Evolutionary conservation across 257 asterid species (phyloP), one percentile per base, ranked within the genome.

Genomic region (Echites panduratus): DNA sequence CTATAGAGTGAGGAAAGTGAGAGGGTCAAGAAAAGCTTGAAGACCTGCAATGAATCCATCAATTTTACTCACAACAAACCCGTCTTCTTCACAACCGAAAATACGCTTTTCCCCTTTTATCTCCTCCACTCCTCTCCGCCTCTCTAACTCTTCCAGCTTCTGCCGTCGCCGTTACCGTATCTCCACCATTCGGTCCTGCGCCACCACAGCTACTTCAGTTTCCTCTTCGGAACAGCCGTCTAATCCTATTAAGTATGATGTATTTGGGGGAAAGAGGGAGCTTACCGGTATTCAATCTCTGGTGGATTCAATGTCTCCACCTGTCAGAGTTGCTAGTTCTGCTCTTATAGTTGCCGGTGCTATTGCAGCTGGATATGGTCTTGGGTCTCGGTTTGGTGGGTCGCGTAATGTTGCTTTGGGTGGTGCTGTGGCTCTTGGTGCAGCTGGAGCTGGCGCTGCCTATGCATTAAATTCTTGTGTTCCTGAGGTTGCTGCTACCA

Each of bases 401-500:
- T 87, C 92, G 9, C 81, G 87, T 3, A 90, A 87, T 83, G 89
- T 78, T 45, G 94, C 83, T 10, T 10, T 95, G 4, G 96, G 92
- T 79, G 99, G 98, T 56, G 99, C 98, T 16, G 88, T 84, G 66
- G 96, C 79, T 63, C 76, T 86, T 20, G 99, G 99, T 1, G 97
- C 86, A 48, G 96, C 92, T 50, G 97, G 97, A 19, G 97, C 92
- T 10, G 98, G 96, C 8, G 92, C 88, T 13, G 98, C 90, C 19
- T 95, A 90, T 50, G 96, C 96, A 12, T 49, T 95, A 87, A 89
- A 87, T 83, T 82, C 98, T 26, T 87, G 91, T 44, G 96, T 85
- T 67, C 99, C 98, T 40, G 92, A 87, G 59, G 96, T 92, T 19
- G 99, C 99, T 11, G 97, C 98, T 10, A 85, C 84, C 9, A 87